Conservation (phyloP, 2,329 filamentous ascomycete species). For the Acephala macrosclerotiorum region DNA sequence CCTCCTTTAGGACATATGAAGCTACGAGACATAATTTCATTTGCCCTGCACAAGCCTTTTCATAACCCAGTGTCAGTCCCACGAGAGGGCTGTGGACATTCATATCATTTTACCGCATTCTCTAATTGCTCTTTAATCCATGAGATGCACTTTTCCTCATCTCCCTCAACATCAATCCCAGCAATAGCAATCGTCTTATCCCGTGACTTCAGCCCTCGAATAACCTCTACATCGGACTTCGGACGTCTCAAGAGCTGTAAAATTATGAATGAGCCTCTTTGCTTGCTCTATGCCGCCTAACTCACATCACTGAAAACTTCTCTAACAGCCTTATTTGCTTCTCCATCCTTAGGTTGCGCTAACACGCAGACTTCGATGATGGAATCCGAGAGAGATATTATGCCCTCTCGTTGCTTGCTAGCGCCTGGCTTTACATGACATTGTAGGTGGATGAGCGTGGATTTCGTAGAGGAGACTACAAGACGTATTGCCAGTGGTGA, state of each 20-base stretch:
- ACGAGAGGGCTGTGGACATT: not conserved
- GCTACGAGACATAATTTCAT: no score
- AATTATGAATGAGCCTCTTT: not conserved
- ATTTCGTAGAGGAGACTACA: conserved; percentile 56
- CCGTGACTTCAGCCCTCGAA: conserved; percentile 67
- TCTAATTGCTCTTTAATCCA: conserved; percentile 36
- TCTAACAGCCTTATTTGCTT: conserved; percentile 73
- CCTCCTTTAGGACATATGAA: no score
- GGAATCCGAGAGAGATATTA: conserved; percentile 62
- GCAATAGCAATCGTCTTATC: conserved; percentile 64
- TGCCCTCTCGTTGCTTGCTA: conserved; percentile 66
- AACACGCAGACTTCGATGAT: conserved; percentile 70
- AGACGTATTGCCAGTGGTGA: conserved; percentile 51
- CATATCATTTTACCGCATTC: conserved; percentile 25
- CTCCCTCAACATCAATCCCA: conserved; percentile 43
- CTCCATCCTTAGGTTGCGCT: conserved; percentile 69
- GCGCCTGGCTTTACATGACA: conserved; percentile 74
- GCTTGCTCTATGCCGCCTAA: not conserved
- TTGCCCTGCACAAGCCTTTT: no score
- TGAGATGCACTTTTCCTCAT: conserved; percentile 43
- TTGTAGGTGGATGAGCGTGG: conserved; percentile 60
- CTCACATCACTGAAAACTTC: conserved; percentile 66
- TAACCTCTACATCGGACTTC: conserved; percentile 69
- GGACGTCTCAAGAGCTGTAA: conserved; percentile 63
- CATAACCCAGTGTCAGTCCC: not conserved